phyloP scores from a whole-genome alignment of 176 grass and related monocot species.

The Thinopyrum elongatum region DNA sequence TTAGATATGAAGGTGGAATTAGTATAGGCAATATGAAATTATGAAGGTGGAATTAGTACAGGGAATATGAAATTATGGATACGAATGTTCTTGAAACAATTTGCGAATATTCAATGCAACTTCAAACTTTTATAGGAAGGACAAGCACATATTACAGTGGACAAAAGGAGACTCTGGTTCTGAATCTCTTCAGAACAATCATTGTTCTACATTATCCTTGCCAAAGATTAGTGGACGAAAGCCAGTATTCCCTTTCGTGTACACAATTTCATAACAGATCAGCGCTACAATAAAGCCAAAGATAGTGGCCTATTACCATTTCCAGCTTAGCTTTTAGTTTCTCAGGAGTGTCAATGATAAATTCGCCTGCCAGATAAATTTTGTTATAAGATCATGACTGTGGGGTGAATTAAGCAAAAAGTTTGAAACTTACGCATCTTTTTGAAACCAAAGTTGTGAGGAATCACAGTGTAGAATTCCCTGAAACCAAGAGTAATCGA shows the following conservation, averaged over 20 bases:
- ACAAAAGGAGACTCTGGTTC: not conserved
- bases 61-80: not conserved
- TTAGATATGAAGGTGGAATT: not conserved
- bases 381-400: slow-evolving; percentile 5
- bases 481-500: slow-evolving; percentile 15
- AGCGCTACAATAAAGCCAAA: not conserved
- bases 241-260: no score
- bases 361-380: slow-evolving; percentile 60
- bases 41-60: no score
- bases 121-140: not conserved
- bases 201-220: not conserved
- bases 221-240: no score
- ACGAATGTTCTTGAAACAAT: not conserved
- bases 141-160: not conserved
- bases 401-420: not conserved
- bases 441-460: slow-evolving; percentile 90
- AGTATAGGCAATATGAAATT: no score
- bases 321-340: slow-evolving; percentile 91
- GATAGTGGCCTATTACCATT: slow-evolving; percentile 63
- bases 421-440: slow-evolving; percentile 72
- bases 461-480: slow-evolving; percentile 77
- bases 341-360: slow-evolving; percentile 79
- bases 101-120: not conserved
- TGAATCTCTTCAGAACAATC: slow-evolving; percentile 1
- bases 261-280: slow-evolving; percentile 1